A percentile compares a stretch with the other conserved stretches of the same genome.
These are phyloP conservation scores for Ochetophila trinervis DNA, from an alignment of 306 rosid species.

Conservation along the genomic window DNA sequence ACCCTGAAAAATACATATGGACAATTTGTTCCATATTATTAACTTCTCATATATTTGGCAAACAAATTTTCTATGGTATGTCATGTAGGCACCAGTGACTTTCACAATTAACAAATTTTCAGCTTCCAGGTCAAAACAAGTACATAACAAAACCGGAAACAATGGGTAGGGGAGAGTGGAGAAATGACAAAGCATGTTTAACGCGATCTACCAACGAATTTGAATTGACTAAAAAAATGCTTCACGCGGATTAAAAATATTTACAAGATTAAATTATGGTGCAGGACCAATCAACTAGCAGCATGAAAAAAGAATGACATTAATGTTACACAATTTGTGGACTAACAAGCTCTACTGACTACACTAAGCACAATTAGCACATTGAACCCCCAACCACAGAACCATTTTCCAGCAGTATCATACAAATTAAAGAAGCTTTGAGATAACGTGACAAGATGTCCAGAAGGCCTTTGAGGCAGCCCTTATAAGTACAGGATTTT, in stretches of 20 bases:
- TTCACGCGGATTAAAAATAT: constrained; percentile 14
- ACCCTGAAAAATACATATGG: too few relatives aligned
- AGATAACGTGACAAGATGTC: constrained; percentile 86
- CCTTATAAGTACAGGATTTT: constrained; percentile 73
- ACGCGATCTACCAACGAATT: constrained; percentile 17
- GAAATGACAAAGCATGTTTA: too few relatives aligned
- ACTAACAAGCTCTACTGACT: constrained; percentile 2
- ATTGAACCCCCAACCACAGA: constrained; percentile 10
- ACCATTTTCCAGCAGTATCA: constrained; percentile 24
- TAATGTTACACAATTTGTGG: constrained; percentile 14
- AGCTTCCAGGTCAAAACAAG: too few relatives aligned
- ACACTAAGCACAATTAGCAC: constrained; percentile 10
- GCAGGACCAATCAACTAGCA: constrained; percentile 27
- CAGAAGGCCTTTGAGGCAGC: constrained; percentile 84
- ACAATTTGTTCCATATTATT: too few relatives aligned
- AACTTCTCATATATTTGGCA: too few relatives aligned
- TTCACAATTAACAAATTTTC: too few relatives aligned
- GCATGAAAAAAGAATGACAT: constrained; percentile 23
- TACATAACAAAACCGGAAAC: too few relatives aligned
- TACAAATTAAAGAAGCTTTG: constrained; percentile 72
- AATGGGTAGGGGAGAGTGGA: too few relatives aligned
- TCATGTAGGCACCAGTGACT: too few relatives aligned
- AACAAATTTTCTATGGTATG: too few relatives aligned
- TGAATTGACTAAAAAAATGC: constrained; percentile 20
- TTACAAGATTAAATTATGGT: constrained; percentile 31